Conservation (phyloP, 257 asterid genomes). For the Fraxinus anomala region DNA sequence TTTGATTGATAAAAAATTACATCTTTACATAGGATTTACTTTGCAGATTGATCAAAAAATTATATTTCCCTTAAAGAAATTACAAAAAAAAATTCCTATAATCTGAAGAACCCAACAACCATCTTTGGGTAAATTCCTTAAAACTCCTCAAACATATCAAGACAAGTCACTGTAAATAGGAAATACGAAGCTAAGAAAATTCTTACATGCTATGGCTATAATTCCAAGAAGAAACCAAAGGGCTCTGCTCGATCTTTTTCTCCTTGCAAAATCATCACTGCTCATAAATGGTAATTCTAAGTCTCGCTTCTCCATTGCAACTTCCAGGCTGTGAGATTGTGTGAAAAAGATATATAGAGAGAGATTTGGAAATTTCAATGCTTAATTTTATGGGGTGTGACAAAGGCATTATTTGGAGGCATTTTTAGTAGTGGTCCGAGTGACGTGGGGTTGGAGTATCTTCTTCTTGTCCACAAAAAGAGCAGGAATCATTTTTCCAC, state of each 20-base stretch:
- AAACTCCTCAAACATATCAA: background rate
- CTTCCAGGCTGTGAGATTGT: background rate
- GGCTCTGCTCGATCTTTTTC: slow-evolving; percentile 24
- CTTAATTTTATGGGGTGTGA: background rate
- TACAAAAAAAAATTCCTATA: background rate
- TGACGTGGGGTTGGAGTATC: background rate
- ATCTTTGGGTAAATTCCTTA: background rate
- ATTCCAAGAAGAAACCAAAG: slow-evolving; percentile 30
- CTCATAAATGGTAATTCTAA: slow-evolving; percentile 36
- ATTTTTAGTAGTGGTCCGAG: too few relatives aligned
- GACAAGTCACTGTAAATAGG: background rate
- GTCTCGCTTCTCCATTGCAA: slow-evolving; percentile 26
- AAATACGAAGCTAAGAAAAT: background rate
- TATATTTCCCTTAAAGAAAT: background rate
- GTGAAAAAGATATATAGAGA: too few relatives aligned
- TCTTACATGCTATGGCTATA: slow-evolving; percentile 46
- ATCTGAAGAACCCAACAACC: slow-evolving; percentile 8
- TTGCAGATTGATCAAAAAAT: background rate
- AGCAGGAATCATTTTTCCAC: too few relatives aligned
- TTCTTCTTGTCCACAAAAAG: too few relatives aligned
- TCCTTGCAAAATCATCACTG: slow-evolving; percentile 19
- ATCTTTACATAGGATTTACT: background rate
- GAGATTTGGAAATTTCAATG: background rate
- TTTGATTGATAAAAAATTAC: background rate
- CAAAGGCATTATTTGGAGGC: too few relatives aligned